Percentiles rank a stretch among this genome's conserved stretches.
Conservation (phyloP, 139 green algal genomes). For the Closterium sp. region DNA sequence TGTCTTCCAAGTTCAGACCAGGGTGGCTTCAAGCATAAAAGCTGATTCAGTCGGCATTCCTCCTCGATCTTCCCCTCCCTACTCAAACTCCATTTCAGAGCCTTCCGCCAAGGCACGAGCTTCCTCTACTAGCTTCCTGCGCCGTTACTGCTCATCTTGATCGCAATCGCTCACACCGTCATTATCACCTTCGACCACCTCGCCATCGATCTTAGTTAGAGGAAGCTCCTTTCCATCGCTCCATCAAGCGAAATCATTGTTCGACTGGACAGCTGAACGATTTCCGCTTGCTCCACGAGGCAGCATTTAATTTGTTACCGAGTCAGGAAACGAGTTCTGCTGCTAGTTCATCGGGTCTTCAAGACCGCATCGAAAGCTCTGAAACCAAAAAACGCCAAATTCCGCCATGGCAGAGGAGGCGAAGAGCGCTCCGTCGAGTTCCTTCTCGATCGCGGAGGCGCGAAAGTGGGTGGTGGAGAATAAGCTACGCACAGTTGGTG, state of each 20-base stretch:
- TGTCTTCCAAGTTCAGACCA: neutral
- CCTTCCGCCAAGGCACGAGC: neutral
- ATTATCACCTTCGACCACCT: neutral
- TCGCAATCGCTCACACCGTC: too few species aligned
- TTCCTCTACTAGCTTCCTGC: neutral
- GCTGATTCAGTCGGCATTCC: neutral
- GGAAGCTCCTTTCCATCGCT: neutral
- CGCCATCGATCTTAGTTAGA: neutral
- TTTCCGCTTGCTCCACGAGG: too few species aligned
- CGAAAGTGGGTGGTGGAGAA: neutral
- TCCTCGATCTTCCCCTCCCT: neutral
- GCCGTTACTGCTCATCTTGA: neutral
- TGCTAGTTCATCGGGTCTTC: neutral
- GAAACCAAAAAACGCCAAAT: neutral
- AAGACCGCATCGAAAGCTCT: neutral
- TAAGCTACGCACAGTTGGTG: neutral
- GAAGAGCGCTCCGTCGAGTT: neutral
- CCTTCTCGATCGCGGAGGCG: neutral
- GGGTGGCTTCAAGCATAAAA: neutral
- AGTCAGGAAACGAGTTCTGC: too few species aligned
- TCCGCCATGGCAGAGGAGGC: neutral
- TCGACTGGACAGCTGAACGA: too few species aligned
- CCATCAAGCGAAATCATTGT: neutral
- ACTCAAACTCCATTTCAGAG: neutral
- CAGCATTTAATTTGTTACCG: too few species aligned